Percentiles rank a stretch among this genome's conserved stretches.
These are phyloP conservation scores for Cyclotella choctawhatcheeana DNA, from an alignment of 108 stramenopile species.

Conservation along the genomic window DNA sequence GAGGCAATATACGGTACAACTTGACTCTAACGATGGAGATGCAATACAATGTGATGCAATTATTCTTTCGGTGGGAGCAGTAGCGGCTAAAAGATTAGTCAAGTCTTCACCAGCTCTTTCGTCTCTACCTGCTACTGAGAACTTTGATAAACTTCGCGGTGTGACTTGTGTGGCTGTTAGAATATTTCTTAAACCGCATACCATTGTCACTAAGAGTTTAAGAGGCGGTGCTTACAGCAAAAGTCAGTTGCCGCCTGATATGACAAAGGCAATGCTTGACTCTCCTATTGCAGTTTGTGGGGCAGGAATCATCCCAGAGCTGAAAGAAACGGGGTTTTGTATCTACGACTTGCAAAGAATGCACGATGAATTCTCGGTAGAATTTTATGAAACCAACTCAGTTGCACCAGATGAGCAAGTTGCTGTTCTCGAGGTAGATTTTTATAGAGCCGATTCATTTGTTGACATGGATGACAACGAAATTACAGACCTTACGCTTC, in stretches of 20 bases:
- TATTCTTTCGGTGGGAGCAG: slow-evolving; percentile 81
- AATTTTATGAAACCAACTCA: slow-evolving; percentile 15
- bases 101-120: slow-evolving; percentile 57
- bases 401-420: slow-evolving; percentile 27
- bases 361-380: slow-evolving; percentile 64
- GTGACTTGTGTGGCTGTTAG: slow-evolving; percentile 85
- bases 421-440: slow-evolving; percentile 79
- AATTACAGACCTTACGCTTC: slow-evolving; percentile 56
- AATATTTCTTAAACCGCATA: slow-evolving; percentile 60
- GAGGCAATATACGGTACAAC: slow-evolving; percentile 22
- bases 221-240: slow-evolving; percentile 42
- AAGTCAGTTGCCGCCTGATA: slow-evolving; percentile 45
- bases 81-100: slow-evolving; percentile 54
- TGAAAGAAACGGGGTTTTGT: slow-evolving; percentile 83
- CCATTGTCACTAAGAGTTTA: slow-evolving; percentile 23
- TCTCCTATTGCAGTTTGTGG: slow-evolving; percentile 83
- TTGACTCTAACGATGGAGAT: slow-evolving; percentile 17
- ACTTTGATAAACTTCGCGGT: slow-evolving; percentile 74
- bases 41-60: slow-evolving; percentile 70
- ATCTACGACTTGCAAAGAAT: slow-evolving; percentile 83
- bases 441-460: slow-evolving; percentile 78
- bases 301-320: slow-evolving; percentile 62
- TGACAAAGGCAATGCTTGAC: slow-evolving; percentile 72
- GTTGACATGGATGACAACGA: slow-evolving; percentile 57
- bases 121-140: slow-evolving; percentile 39